Evolutionary conservation across 768 basidiomycete genomes (phyloP).

Genomic region (Psilocybe subaeruginosa): DNA sequence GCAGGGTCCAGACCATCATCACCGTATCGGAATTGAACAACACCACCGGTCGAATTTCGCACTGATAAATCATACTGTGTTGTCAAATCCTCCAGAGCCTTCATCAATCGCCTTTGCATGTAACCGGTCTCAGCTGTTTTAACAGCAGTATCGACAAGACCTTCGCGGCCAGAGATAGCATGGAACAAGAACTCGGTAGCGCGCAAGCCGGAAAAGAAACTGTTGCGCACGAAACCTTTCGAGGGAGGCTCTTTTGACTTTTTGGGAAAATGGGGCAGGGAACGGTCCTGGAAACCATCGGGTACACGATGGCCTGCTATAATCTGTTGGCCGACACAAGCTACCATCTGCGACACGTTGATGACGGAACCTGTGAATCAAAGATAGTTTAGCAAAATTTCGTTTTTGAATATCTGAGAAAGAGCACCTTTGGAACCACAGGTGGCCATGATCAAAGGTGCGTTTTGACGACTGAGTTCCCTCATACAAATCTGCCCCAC

Average conservation of each 20-base stretch:
- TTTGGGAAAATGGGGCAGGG: conserved; percentile 98
- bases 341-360: conserved; percentile 99
- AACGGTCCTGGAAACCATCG: conserved; percentile 98
- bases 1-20: conserved; percentile 98
- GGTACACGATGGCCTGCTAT: conserved; percentile 98
- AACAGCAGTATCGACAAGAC: conserved; percentile 98
- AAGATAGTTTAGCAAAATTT: background rate
- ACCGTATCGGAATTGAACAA: conserved; percentile 97
- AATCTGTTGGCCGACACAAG: conserved; percentile 99
- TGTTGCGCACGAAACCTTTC: conserved; percentile 97
- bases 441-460: conserved; percentile 97
- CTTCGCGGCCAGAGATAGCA: conserved; percentile 98
- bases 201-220: conserved; percentile 89
- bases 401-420: background rate
- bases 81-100: conserved; percentile 95
- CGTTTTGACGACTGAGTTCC: conserved; percentile 96
- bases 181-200: conserved; percentile 99
- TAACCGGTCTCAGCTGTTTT: conserved; percentile 99
- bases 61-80: conserved; percentile 97
- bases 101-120: conserved; percentile 99
- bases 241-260: conserved; percentile 95
- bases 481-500: conserved; percentile 98
- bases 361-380: conserved; percentile 79
- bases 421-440: conserved; percentile 94
- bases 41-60: conserved; percentile 89